Evolutionary conservation across 2,329 filamentous ascomycete species (phyloP).

Genomic region (Botrytis fabae): DNA sequence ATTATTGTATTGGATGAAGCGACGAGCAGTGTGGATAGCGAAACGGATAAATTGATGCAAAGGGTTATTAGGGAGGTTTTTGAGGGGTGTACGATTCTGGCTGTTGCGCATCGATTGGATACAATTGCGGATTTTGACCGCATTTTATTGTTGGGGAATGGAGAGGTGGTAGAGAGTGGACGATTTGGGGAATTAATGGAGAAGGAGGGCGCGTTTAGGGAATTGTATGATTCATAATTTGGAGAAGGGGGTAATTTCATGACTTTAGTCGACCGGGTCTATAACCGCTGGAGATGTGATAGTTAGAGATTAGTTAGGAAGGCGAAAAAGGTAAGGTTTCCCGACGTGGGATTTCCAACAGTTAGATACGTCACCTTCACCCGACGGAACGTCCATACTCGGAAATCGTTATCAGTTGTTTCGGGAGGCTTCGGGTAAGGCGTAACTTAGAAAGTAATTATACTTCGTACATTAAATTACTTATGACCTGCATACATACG

Average conservation of each 20-base stretch:
- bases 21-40: slow-evolving; percentile 54
- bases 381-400: background rate
- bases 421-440: slow-evolving; percentile 1
- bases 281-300: background rate
- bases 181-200: slow-evolving; percentile 7
- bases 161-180: slow-evolving; percentile 16
- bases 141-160: slow-evolving; percentile 20
- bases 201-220: slow-evolving; percentile 41
- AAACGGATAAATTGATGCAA: slow-evolving; percentile 58
- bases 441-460: background rate
- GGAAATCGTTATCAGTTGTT: background rate
- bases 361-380: background rate
- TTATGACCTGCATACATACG: background rate
- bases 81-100: slow-evolving; percentile 53
- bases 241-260: background rate
- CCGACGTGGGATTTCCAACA: background rate
- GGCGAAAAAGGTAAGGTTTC: background rate
- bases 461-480: background rate
- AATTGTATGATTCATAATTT: slow-evolving; percentile 28
- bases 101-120: slow-evolving; percentile 43
- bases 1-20: slow-evolving; percentile 47
- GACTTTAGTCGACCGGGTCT: background rate
- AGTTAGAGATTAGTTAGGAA: background rate
- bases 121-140: slow-evolving; percentile 50
- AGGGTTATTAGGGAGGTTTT: slow-evolving; percentile 55